Evolutionary conservation across 306 rosid genomes (phyloP), one percentile per base, ranked within the genome.

Genomic region (Cicer judaicum): DNA sequence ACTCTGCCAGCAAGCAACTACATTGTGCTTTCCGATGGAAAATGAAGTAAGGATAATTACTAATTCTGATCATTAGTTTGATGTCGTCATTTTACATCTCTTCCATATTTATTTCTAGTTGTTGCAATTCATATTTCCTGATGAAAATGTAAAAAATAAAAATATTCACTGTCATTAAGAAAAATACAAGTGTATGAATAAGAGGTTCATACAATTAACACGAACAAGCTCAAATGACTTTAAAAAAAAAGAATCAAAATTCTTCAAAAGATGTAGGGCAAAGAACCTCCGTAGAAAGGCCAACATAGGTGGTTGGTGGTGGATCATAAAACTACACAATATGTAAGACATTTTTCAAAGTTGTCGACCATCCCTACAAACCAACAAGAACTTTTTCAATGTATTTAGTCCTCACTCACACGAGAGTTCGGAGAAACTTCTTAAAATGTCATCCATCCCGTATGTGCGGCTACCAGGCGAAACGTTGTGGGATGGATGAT

Each of bases 321-420:
- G 4, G 64, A 81, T 81, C 79, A 80, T 78, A 68, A 56, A 73
- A 76, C 80, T 75, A 76, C 67, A 78, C 55, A 83, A 75, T 52
- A 59, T 78, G 73, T 12, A 60, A 71, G 76, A 24, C 29, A 24
- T 24, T 24, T 24, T 29, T 29, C 34, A 29, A 4, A 29, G 3
- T 29, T 29, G 5, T 29, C 5, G 34, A 29, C 34, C 5, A 5
- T 29, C 5, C 34, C 34, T 29, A 29, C 34, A 29, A 29, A 29
- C 5, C 34, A 29, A 29, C 34, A 29, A 5, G 5, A 29, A 29
- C 34, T 0, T 29, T 29, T 29, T 29, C 34, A 24, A 24, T 24
- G 3, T 24, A 24, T 24, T 24, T 24, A 2, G 29, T 24, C 29
- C 29, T 24, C 29, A 24, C 29, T 24, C 29, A 24, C 29, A 24